Evolutionary conservation across 192 early-diverging fungal genomes (phyloP), one percentile per base, ranked within the genome.

Genomic region (Coemansia umbellata): DNA sequence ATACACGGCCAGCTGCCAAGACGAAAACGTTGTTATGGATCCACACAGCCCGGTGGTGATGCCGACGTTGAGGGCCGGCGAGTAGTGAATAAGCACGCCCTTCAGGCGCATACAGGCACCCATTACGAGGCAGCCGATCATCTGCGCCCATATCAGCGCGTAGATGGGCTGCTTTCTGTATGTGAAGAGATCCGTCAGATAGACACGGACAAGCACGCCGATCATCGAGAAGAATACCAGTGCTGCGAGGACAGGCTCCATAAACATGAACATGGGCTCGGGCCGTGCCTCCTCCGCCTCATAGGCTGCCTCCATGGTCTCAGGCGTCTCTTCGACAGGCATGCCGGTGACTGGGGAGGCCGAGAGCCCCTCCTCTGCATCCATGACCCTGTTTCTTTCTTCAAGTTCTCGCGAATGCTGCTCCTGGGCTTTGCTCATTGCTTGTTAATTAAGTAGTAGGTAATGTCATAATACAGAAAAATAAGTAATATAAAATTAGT

Each of bases 21-120:
- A 86, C 11, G 89, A 91, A 50, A 91, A 91, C 1, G 87, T 87
- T 0, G 89, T 91, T 8, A 91, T 88, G 1, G 89, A 91, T 0
- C 89, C 89, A 50, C 89, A 91, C 28, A 91, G 79, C 3, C 89
- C 89, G 5, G 82, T 84, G 10, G 81, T 74, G 0, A 90, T 26
- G 0, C 74, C 86, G 8, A 80, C 52, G 40, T 84, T 75, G 4
- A 86, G 30, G 8, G 85, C 65, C 4, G 74, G 66, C 40, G 71
- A 79, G 55, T 22, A 61, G 10, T 39, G 67, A 21, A 47, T 19
- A 37, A 55, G 73, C 35, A 70, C 63, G 47, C 58, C 73, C 53
- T 53, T 69, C 9, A 41, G 37, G 18, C 50, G 64, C 43, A 31
- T 60, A 19, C 50, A 51, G 0, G 55, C 31, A 21, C 55, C 68